Evolutionary conservation across 352 stramenopile genomes (phyloP).

Genomic region (Phytophthora constricta): DNA sequence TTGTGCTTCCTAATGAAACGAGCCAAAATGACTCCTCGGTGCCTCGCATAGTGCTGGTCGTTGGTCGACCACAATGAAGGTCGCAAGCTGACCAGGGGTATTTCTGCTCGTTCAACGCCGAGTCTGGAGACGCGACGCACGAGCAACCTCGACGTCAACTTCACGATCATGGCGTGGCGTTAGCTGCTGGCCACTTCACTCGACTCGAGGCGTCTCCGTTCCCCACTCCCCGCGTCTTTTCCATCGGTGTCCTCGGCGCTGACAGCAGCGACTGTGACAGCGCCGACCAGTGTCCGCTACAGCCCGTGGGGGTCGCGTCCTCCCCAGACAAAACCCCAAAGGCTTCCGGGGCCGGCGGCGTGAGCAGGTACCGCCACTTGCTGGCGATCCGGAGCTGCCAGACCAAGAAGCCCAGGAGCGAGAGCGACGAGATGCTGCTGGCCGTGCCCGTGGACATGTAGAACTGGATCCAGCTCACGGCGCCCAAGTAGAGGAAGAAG

Average conservation of each 20-base stretch:
- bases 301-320: neutral
- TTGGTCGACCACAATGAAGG: too few species aligned
- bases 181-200: too few species aligned
- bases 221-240: slow-evolving; percentile 26
- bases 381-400: slow-evolving; percentile 80
- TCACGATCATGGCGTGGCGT: too few species aligned
- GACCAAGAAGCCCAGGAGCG: slow-evolving; percentile 51
- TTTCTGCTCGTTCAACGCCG: too few species aligned
- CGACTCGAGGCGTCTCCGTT: slow-evolving; percentile 40
- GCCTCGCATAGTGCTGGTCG: too few species aligned
- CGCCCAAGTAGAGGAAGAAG: slow-evolving; percentile 75
- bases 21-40: too few species aligned
- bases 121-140: too few species aligned
- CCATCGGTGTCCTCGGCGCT: slow-evolving; percentile 20
- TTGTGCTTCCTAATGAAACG: too few species aligned
- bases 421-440: slow-evolving; percentile 54
- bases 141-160: too few species aligned
- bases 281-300: slow-evolving; percentile 3
- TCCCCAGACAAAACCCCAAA: neutral
- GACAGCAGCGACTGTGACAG: slow-evolving; percentile 32
- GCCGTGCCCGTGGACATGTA: slow-evolving; percentile 49
- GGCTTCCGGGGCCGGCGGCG: slow-evolving; percentile 40
- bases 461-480: slow-evolving; percentile 79
- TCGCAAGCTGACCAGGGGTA: too few species aligned
- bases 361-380: slow-evolving; percentile 78